A percentile compares a stretch with the other conserved stretches of the same genome.
These are phyloP conservation scores for Triangularia setosa DNA, from an alignment of 2,329 filamentous ascomycete species.

Conservation along the genomic window DNA sequence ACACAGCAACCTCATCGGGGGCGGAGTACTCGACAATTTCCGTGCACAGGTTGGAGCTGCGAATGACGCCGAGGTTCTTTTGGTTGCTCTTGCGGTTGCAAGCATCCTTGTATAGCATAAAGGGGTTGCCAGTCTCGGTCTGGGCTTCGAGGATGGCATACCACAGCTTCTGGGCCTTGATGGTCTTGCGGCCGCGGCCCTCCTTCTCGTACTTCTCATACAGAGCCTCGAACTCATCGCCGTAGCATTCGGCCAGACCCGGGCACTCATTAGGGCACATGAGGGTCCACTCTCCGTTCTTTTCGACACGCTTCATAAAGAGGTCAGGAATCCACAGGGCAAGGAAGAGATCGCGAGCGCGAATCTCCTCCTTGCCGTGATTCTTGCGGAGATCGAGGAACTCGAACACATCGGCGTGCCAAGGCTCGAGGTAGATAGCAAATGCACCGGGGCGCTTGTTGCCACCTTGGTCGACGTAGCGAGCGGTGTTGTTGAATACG, in stretches of 20 bases:
- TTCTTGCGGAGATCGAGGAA: slow-evolving; percentile 99
- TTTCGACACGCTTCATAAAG: slow-evolving; percentile 99
- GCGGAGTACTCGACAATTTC: slow-evolving; percentile 98
- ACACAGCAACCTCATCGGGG: slow-evolving; percentile 96
- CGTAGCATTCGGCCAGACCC: slow-evolving; percentile 92
- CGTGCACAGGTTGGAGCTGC: slow-evolving; percentile 97
- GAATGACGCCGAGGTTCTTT: slow-evolving; percentile 98
- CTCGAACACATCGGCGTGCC: slow-evolving; percentile 96
- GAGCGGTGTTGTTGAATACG: slow-evolving; percentile 98
- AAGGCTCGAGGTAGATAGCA: slow-evolving; percentile 97
- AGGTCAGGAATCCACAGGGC: slow-evolving; percentile 98
- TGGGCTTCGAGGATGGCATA: slow-evolving; percentile 97
- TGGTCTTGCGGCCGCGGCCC: slow-evolving; percentile 80
- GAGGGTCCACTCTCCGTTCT: slow-evolving; percentile 93
- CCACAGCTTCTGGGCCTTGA: slow-evolving; percentile 99
- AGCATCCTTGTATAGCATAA: slow-evolving; percentile 99
- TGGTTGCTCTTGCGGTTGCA: slow-evolving; percentile 99
- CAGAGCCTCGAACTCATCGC: slow-evolving; percentile 92
- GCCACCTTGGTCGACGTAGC: slow-evolving; percentile 97
- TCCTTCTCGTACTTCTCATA: slow-evolving; percentile 91
- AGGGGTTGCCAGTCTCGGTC: slow-evolving; percentile 97
- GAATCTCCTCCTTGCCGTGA: slow-evolving; percentile 97
- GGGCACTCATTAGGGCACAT: slow-evolving; percentile 98
- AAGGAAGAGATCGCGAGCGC: slow-evolving; percentile 95
- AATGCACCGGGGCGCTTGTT: slow-evolving; percentile 99